These are phyloP conservation scores for Thelonectria discophora DNA, from an alignment of 2,329 filamentous ascomycete species.

Conservation along the genomic window DNA sequence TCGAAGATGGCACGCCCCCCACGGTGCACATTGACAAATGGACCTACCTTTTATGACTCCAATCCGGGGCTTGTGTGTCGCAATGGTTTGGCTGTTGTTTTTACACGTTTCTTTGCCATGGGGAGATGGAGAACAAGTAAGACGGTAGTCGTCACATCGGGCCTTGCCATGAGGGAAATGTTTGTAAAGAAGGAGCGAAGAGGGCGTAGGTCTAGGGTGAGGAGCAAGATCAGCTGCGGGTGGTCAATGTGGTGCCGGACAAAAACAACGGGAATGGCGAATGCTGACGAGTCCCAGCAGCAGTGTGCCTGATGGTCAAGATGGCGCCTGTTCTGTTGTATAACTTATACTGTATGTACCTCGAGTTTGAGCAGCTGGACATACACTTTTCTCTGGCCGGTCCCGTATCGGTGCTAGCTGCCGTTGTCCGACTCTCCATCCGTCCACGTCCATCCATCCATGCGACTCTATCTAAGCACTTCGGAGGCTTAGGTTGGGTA, in stretches of 20 bases:
- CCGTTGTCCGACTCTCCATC: constrained; percentile 23
- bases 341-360: background rate
- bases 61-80: background rate
- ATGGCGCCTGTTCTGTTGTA: too few relatives aligned
- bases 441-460: constrained; percentile 3
- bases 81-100: background rate
- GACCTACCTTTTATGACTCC: background rate
- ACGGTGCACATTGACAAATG: background rate
- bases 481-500: constrained; percentile 35
- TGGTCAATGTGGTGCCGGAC: background rate
- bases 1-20: background rate
- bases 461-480: constrained; percentile 7
- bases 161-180: background rate
- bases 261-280: background rate
- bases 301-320: constrained; percentile 7
- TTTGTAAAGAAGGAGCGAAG: background rate
- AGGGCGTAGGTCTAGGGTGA: background rate
- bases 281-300: constrained; percentile 18
- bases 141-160: background rate
- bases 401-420: constrained; percentile 23
- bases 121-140: background rate
- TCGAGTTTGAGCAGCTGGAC: background rate
- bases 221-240: background rate
- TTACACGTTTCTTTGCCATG: background rate
- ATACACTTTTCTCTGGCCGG: constrained; percentile 6